Base-by-base conservation (phyloP, 768 basidiomycete species). In the Xerocomellus intermedius region DNA sequence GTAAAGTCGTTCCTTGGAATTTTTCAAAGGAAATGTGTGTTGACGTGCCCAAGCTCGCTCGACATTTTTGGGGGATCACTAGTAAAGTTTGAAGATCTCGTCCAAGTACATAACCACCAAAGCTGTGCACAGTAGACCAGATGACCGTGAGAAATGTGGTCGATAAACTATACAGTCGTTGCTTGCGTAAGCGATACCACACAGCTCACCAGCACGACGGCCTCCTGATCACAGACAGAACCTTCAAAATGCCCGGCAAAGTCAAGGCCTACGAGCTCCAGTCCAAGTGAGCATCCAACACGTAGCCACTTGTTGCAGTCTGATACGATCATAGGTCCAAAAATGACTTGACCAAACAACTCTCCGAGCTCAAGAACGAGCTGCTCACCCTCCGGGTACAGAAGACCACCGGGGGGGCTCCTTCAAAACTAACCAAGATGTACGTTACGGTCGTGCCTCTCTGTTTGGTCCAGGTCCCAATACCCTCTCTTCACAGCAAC, bases 351-450 rank as follows among this genome's bases (percentile, higher is more conserved):
- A 77, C 84, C 62, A 95, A 95, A 77, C 93, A 97, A 76, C 85
- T 98, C 58, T 73, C 74, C 48, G 97, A 98, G 76, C 83, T 99
- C 78, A 98, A 94, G 87, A 85, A 79, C 57, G 97, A 99, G 84
- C 90, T 98, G 67, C 82, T 92, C 60, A 80, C 81, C 69, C 83
- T 99, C 75, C 87, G 96, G 68, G 97, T 99, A 60, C 94, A 97
- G 83, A 98, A 98, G 84, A 92, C 96, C 69, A 91, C 93, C 58
- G 94, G 94, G 69, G 94, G 94, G 33, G 91, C 92, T 64, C 88
- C 95, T 55, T 86, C 92, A 54, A 98, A 98, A 79, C 83, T 99
- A 65, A 95, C 92, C 68, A 94, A 91, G 81, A 98, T 99, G 97
- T 99, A 75, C 68, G 89, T 82, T 32, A 4, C 21, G 4, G 14